Conservation (phyloP, 2,329 filamentous ascomycete species). For the Didymella lethalis region DNA sequence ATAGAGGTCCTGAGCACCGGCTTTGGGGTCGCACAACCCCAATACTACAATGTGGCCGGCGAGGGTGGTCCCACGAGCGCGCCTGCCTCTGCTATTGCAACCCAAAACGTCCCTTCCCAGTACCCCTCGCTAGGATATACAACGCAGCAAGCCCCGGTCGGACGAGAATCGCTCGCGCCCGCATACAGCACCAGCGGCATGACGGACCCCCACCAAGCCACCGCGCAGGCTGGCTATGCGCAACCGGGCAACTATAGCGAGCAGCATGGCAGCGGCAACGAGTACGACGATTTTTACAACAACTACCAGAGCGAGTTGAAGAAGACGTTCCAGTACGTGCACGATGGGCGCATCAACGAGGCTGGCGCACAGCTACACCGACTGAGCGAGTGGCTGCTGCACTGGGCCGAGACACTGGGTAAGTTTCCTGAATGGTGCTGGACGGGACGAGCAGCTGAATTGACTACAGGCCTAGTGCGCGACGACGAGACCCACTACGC, state of each 20-base stretch:
- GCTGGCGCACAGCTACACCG: conserved; percentile 66
- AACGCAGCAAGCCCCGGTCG: conserved; percentile 67
- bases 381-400: conserved; percentile 71
- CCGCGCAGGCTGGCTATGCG: conserved; percentile 50
- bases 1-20: conserved; percentile 77
- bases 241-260: conserved; percentile 47
- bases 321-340: conserved; percentile 75
- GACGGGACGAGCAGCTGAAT: conserved; percentile 51
- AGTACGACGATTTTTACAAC: conserved; percentile 72
- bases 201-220: conserved; percentile 58
- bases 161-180: conserved; percentile 59
- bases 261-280: conserved; percentile 55
- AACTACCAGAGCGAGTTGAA: conserved; percentile 64
- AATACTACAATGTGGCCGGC: conserved; percentile 73
- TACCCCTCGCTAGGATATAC: conserved; percentile 65
- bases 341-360: conserved; percentile 66
- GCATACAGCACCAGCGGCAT: conserved; percentile 61
- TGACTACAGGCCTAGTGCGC: conserved; percentile 75
- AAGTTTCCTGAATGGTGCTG: conserved; percentile 49
- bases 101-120: conserved; percentile 71
- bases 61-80: conserved; percentile 67
- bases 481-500: conserved; percentile 80
- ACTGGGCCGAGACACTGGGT: conserved; percentile 72
- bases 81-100: conserved; percentile 65
- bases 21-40: conserved; percentile 71